Percentiles rank a stretch among this genome's conserved stretches.
Evolutionary conservation across 2,329 filamentous ascomycete species (phyloP).

Genomic region (Paecilomyces niveus): DNA sequence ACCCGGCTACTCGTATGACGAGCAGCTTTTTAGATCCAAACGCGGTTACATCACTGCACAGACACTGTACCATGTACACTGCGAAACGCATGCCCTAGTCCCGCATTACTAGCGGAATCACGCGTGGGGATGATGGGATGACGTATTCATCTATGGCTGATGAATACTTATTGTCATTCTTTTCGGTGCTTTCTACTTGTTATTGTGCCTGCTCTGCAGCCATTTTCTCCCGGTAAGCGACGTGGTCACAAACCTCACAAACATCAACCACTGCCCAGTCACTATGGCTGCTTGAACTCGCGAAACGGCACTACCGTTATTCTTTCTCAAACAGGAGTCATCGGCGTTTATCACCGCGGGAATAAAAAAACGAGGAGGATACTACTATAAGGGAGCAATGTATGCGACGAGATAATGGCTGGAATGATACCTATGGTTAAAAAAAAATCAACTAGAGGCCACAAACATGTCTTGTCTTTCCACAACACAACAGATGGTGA

Average conservation of each 20-base stretch:
- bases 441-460: not conserved
- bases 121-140: not conserved
- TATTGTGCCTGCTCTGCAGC: not conserved
- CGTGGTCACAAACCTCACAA: not conserved
- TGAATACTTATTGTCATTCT: not conserved
- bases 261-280: not conserved
- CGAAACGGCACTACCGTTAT: not conserved
- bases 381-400: not conserved
- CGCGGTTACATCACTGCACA: not conserved
- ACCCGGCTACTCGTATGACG: not conserved
- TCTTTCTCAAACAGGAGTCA: not conserved
- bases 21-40: not conserved
- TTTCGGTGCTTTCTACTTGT: not conserved
- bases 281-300: not conserved
- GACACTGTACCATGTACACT: not conserved
- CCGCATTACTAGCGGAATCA: not conserved
- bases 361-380: not conserved
- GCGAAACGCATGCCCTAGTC: not conserved
- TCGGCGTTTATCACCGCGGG: not conserved
- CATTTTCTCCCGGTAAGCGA: not conserved
- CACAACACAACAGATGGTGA: not conserved
- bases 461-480: not conserved
- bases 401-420: not conserved
- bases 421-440: not conserved
- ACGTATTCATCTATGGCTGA: slow-evolving; percentile 1